Conservation (phyloP, 2,329 filamentous ascomycete genomes). For the Ophiostoma quercus region DNA sequence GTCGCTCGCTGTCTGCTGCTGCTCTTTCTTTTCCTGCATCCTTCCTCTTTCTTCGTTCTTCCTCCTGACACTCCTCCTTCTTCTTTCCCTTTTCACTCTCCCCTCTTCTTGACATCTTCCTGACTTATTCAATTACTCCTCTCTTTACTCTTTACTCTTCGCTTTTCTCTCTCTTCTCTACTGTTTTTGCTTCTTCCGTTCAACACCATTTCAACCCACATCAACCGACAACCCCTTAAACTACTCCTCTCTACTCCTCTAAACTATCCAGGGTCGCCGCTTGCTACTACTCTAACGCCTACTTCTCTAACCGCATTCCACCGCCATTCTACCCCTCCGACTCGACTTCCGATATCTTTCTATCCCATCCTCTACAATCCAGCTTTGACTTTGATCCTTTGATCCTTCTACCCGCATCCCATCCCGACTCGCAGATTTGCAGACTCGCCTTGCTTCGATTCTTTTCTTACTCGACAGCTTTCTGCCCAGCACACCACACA, state of each 20-base stretch:
- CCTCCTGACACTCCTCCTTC: background rate
- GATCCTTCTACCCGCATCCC: background rate
- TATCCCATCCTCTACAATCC: background rate
- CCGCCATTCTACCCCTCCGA: constrained; percentile 15
- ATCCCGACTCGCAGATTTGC: background rate
- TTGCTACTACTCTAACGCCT: background rate
- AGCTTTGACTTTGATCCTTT: background rate
- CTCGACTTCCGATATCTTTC: constrained; percentile 1
- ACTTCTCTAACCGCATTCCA: constrained; percentile 4
- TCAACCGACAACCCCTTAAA: constrained; percentile 11
- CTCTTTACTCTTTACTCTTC: background rate
- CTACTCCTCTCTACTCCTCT: constrained; percentile 2
- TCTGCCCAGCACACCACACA: background rate
- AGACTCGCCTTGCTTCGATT: background rate
- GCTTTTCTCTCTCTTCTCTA: background rate
- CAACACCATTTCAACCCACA: background rate
- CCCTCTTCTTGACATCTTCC: background rate
- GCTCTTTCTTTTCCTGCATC: background rate
- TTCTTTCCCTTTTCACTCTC: constrained; percentile 4
- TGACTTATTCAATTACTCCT: background rate
- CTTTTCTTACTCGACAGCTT: too few species aligned
- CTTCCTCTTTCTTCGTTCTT: background rate
- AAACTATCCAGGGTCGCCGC: background rate
- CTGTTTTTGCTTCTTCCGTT: background rate
- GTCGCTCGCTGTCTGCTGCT: background rate